A percentile compares a stretch with the other conserved stretches of the same genome.
These are phyloP conservation scores for Mycena citricolor DNA, from an alignment of 1,284 basidiomycete genomes.

Conservation along the genomic window DNA sequence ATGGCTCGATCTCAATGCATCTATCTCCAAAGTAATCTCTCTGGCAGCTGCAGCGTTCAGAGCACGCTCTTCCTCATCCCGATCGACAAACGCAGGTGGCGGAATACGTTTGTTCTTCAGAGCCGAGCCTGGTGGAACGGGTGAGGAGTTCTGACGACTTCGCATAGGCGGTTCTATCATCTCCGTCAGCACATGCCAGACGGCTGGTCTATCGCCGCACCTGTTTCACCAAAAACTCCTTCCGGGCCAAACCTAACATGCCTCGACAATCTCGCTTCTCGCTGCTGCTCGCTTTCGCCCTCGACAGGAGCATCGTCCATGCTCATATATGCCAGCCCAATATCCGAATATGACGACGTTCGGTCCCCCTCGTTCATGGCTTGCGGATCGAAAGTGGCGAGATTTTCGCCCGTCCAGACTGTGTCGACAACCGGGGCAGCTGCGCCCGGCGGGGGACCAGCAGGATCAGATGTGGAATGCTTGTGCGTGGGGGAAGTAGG, in stretches of 20 bases:
- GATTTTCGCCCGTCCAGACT: constrained; percentile 10
- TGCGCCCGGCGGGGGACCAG: constrained; percentile 30
- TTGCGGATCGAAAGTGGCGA: not conserved
- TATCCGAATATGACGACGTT: constrained; percentile 26
- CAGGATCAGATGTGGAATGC: no score
- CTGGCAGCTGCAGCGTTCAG: constrained; percentile 65
- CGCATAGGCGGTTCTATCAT: constrained; percentile 14
- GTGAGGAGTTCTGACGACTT: constrained; percentile 11
- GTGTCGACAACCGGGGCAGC: constrained; percentile 17
- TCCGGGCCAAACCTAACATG: constrained; percentile 42
- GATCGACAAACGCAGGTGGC: constrained; percentile 34
- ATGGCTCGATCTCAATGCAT: constrained; percentile 47
- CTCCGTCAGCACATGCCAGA: not conserved
- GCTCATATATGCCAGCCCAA: constrained; percentile 46
- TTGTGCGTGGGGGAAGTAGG: no score
- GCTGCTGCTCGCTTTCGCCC: constrained; percentile 25
- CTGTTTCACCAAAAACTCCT: constrained; percentile 35
- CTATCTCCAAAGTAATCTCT: constrained; percentile 64
- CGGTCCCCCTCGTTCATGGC: constrained; percentile 19
- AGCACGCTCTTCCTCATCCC: constrained; percentile 41
- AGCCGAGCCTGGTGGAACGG: constrained; percentile 5
- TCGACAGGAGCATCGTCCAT: constrained; percentile 22
- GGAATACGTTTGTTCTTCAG: constrained; percentile 31
- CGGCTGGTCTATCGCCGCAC: no score
- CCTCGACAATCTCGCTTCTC: constrained; percentile 25